Evolutionary conservation across 768 basidiomycete genomes (phyloP).

Genomic region (Phallus indusiatus): DNA sequence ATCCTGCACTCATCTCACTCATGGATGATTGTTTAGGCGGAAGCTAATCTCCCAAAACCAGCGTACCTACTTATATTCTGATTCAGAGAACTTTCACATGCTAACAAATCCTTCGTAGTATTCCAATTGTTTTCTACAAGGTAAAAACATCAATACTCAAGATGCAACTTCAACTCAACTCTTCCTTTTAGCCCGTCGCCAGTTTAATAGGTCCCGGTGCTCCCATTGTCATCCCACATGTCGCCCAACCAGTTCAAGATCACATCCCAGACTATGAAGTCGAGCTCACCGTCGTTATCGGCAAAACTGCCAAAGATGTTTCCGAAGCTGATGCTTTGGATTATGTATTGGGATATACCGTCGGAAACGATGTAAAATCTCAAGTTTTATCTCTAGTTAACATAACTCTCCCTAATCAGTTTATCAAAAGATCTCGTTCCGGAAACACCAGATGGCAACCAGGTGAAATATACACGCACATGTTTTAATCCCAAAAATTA

Average conservation of each 20-base stretch:
- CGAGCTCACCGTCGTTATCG: constrained; percentile 75
- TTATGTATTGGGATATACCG: constrained; percentile 79
- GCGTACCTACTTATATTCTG: constrained; percentile 31
- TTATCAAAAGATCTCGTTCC: constrained; percentile 57
- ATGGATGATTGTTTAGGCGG: constrained; percentile 35
- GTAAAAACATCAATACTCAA: not conserved
- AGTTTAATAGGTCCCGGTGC: constrained; percentile 64
- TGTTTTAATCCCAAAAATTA: not conserved
- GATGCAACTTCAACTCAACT: not conserved
- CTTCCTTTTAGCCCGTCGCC: constrained; percentile 33
- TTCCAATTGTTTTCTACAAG: constrained; percentile 74
- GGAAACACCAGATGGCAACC: constrained; percentile 65
- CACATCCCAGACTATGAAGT: constrained; percentile 79
- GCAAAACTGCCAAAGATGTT: constrained; percentile 72
- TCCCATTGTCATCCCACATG: constrained; percentile 53
- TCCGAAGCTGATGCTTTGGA: constrained; percentile 72
- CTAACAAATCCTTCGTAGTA: constrained; percentile 26
- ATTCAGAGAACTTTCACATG: not conserved
- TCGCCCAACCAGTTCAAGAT: constrained; percentile 57
- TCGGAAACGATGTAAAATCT: constrained; percentile 60
- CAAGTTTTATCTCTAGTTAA: not conserved
- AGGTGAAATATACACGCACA: not conserved
- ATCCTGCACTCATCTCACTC: not conserved
- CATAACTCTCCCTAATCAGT: not conserved
- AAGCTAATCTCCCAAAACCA: constrained; percentile 55